Conservation (phyloP, 164 flowering plant genomes). For the Tetrastigma voinierianum region DNA sequence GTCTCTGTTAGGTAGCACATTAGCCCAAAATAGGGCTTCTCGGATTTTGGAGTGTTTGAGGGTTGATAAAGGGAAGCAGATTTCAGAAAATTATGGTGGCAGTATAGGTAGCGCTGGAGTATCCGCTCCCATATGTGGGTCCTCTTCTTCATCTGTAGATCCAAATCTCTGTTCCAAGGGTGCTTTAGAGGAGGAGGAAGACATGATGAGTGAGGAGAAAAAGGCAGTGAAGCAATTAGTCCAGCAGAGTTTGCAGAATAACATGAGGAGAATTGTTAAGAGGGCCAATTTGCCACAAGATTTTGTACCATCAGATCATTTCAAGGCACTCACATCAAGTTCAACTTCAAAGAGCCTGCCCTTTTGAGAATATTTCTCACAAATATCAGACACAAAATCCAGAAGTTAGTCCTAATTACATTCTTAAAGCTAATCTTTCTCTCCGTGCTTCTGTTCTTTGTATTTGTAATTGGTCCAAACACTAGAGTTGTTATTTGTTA, state of each 20-base stretch:
- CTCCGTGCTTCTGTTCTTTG: constrained; percentile 2
- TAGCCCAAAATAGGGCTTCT: constrained; percentile 95
- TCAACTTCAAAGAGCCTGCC: constrained; percentile 98
- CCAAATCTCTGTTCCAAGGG: constrained; percentile 22
- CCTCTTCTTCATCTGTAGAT: constrained; percentile 40
- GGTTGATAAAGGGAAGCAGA: constrained; percentile 83
- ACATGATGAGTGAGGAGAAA: constrained; percentile 79
- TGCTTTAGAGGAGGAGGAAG: constrained; percentile 36
- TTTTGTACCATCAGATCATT: constrained; percentile 80
- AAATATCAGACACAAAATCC: constrained; percentile 2
- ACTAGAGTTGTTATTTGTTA: constrained; percentile 2
- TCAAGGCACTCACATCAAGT: constrained; percentile 65
- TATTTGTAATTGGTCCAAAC: neutral
- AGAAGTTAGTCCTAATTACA: constrained; percentile 22
- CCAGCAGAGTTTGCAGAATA: constrained; percentile 89
- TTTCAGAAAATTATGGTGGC: constrained; percentile 36
- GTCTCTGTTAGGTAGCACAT: constrained; percentile 80
- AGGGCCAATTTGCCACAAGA: constrained; percentile 92
- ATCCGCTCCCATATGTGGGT: constrained; percentile 73
- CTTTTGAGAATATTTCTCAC: constrained; percentile 41
- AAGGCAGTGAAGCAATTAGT: constrained; percentile 89
- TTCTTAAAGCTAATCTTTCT: constrained; percentile 2
- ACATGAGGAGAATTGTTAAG: constrained; percentile 86
- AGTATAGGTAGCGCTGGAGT: constrained; percentile 34
- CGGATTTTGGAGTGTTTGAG: constrained; percentile 78